phyloP scores from a whole-genome alignment of 1,284 basidiomycete species.

The Ceratobasidium sp. region DNA sequence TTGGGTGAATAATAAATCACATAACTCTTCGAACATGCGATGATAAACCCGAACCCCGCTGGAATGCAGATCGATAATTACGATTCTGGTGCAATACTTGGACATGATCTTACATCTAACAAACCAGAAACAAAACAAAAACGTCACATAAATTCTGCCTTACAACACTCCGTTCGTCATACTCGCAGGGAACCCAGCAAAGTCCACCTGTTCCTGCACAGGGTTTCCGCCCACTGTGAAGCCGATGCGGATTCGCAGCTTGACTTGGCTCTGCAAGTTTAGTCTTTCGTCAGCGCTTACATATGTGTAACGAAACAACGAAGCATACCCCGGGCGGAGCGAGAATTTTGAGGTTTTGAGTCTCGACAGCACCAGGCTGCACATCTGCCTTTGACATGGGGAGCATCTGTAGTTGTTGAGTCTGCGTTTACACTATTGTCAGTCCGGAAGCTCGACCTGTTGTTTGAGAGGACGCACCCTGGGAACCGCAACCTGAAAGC shows the following conservation, averaged over 20 bases:
- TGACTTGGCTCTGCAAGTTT: constrained; percentile 70
- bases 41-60: too few species aligned
- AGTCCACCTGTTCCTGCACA: constrained; percentile 94
- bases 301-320: background rate
- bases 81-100: too few species aligned
- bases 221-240: constrained; percentile 72
- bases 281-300: background rate
- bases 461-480: constrained; percentile 64
- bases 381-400: constrained; percentile 91
- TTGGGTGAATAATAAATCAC: too few species aligned
- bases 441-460: constrained; percentile 8
- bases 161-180: constrained; percentile 61
- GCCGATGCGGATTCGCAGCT: constrained; percentile 85
- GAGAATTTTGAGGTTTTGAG: constrained; percentile 93
- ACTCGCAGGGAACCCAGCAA: constrained; percentile 84
- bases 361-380: constrained; percentile 80
- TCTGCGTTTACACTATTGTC: constrained; percentile 59
- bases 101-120: background rate
- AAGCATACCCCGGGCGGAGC: constrained; percentile 81
- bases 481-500: constrained; percentile 97
- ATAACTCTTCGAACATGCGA: too few species aligned
- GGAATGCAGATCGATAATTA: too few species aligned
- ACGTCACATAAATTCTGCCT: background rate
- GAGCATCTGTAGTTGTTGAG: constrained; percentile 97
- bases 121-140: background rate